Evolutionary conservation across 768 basidiomycete genomes (phyloP).

Genomic region (Hydnum rufescens): DNA sequence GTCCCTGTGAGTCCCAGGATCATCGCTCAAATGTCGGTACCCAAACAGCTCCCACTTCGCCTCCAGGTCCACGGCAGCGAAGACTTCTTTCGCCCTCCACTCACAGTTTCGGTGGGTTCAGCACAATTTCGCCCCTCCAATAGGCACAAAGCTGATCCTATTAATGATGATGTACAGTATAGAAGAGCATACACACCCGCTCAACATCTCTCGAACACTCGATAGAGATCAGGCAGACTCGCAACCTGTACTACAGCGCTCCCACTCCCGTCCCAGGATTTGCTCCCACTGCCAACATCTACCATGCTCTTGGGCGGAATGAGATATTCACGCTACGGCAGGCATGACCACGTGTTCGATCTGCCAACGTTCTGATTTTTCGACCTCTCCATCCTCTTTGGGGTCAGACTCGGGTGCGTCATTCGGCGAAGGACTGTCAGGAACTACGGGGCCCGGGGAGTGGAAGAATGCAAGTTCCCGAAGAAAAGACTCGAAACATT

Average conservation of each 20-base stretch:
- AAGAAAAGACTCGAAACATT: conserved; percentile 72
- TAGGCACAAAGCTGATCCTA: no score
- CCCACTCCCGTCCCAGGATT: conserved; percentile 19
- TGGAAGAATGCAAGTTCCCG: conserved; percentile 88
- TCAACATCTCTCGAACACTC: conserved; percentile 84
- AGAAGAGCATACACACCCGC: no score
- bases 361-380: conserved; percentile 56
- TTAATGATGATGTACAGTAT: no score
- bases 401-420: neutral
- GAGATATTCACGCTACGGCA: conserved; percentile 58
- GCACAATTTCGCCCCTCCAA: no score
- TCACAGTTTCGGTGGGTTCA: no score
- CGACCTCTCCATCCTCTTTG: conserved; percentile 15
- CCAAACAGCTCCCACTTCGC: no score
- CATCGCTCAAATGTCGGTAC: no score
- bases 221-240: conserved; percentile 76
- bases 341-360: conserved; percentile 85
- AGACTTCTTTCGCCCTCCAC: no score
- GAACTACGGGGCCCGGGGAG: conserved; percentile 30
- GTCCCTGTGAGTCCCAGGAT: no score
- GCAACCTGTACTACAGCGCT: conserved; percentile 72
- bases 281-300: neutral
- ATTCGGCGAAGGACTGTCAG: neutral
- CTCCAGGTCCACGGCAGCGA: no score
- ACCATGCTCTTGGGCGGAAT: conserved; percentile 28